phyloP scores from a whole-genome alignment of 2,329 filamentous ascomycete species.

The Pseudogymnoascus sp. region DNA sequence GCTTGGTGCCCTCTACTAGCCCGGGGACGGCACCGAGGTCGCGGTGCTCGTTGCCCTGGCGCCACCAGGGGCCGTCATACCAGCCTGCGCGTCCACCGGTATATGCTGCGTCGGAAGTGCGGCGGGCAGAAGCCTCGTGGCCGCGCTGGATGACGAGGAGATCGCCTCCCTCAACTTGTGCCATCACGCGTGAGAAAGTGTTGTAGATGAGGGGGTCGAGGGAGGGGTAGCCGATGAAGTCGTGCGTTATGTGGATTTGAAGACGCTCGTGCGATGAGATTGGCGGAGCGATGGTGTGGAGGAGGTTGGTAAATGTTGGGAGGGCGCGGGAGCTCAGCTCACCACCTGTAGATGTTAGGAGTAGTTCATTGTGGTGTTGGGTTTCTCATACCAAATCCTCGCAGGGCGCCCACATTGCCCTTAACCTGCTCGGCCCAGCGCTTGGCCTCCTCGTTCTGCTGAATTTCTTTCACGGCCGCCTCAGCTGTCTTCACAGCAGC shows the following conservation, averaged over 20 bases:
- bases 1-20: slow-evolving; percentile 77
- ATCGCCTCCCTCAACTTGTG: slow-evolving; percentile 96
- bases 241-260: slow-evolving; percentile 95
- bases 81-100: slow-evolving; percentile 58
- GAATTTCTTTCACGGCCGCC: slow-evolving; percentile 86
- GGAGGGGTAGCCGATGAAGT: slow-evolving; percentile 87
- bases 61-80: slow-evolving; percentile 97
- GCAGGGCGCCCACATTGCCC: slow-evolving; percentile 75
- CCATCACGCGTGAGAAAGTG: slow-evolving; percentile 92
- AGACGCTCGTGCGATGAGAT: slow-evolving; percentile 96
- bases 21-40: slow-evolving; percentile 75
- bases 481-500: slow-evolving; percentile 90
- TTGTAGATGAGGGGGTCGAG: slow-evolving; percentile 87
- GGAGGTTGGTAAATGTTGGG: slow-evolving; percentile 88
- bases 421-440: slow-evolving; percentile 92
- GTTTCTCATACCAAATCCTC: slow-evolving; percentile 56
- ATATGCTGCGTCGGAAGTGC: slow-evolving; percentile 52
- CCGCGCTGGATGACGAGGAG: slow-evolving; percentile 90
- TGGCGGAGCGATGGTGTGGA: slow-evolving; percentile 90
- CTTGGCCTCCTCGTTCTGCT: slow-evolving; percentile 92
- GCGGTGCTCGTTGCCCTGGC: slow-evolving; percentile 58
- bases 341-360: slow-evolving; percentile 51
- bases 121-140: slow-evolving; percentile 68
- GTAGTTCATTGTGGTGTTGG: neutral
- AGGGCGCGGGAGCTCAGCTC: slow-evolving; percentile 79